Evolutionary conservation across 805 yeast species (phyloP).

Genomic region (Ogataea methanolica): DNA sequence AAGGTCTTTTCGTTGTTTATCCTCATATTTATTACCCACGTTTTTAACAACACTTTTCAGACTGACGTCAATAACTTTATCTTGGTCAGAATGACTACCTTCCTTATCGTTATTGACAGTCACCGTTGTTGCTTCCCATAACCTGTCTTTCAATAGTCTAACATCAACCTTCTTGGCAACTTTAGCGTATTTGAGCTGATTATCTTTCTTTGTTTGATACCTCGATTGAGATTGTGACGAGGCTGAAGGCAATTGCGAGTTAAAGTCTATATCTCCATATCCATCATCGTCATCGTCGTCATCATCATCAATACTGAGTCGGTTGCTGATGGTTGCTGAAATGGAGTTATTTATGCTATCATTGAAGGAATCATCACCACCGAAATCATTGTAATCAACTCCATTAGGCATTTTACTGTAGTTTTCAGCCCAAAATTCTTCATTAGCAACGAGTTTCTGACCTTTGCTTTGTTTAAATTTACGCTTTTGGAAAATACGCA

Average conservation of each 20-base stretch:
- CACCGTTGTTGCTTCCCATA: constrained; percentile 55
- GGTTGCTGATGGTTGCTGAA: constrained; percentile 12
- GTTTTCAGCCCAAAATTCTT: constrained; percentile 67
- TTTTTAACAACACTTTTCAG: constrained; percentile 22
- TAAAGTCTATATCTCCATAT: constrained; percentile 14
- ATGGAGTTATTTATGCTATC: constrained; percentile 2
- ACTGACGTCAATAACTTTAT: constrained; percentile 6
- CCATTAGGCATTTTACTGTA: constrained; percentile 32
- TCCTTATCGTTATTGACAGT: constrained; percentile 3
- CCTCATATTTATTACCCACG: constrained; percentile 43
- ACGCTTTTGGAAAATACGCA: constrained; percentile 15
- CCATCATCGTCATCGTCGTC: constrained; percentile 37
- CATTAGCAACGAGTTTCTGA: constrained; percentile 38
- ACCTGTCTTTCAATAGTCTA: constrained; percentile 61
- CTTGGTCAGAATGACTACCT: background rate
- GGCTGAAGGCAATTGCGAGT: background rate
- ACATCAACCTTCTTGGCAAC: constrained; percentile 80
- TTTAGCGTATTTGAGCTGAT: constrained; percentile 55
- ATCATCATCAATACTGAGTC: constrained; percentile 18
- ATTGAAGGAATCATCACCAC: constrained; percentile 19
- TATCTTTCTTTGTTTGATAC: constrained; percentile 26
- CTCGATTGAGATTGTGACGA: constrained; percentile 1
- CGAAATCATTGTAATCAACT: constrained; percentile 28
- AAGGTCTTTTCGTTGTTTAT: constrained; percentile 56
- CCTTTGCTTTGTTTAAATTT: background rate